phyloP scores from a whole-genome alignment of 257 asterid species.

The Penstemon davidsonii region DNA sequence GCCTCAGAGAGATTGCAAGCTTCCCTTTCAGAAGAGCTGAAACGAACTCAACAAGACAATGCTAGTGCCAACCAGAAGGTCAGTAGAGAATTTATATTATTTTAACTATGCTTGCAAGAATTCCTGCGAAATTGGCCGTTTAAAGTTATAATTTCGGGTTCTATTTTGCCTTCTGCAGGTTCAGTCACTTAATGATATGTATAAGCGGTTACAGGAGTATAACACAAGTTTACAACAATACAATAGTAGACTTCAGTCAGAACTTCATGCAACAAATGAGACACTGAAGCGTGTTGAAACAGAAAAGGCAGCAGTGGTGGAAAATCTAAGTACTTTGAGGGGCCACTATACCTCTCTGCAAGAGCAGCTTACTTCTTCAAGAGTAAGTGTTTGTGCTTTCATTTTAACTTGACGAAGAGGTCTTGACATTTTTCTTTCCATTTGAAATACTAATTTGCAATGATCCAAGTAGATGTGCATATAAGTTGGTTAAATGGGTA shows the following conservation, averaged over 20 bases:
- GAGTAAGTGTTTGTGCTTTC: slow-evolving; percentile 20
- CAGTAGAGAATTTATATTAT: slow-evolving; percentile 1
- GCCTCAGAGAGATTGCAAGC: slow-evolving; percentile 71
- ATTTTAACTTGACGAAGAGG: slow-evolving; percentile 1
- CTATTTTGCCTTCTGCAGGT: slow-evolving; percentile 51
- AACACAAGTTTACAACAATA: slow-evolving; percentile 86
- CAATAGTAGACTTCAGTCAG: slow-evolving; percentile 84
- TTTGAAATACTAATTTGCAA: not conserved
- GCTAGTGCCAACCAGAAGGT: slow-evolving; percentile 71
- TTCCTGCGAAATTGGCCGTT: not conserved
- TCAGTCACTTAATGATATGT: slow-evolving; percentile 68
- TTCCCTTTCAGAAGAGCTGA: slow-evolving; percentile 74
- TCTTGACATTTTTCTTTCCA: slow-evolving; percentile 1
- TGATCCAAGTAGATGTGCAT: no score
- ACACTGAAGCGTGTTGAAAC: slow-evolving; percentile 74
- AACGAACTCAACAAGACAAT: slow-evolving; percentile 64
- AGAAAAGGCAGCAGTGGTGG: slow-evolving; percentile 77
- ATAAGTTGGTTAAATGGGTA: no score
- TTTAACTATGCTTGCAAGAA: not conserved
- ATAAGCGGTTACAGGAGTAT: slow-evolving; percentile 79
- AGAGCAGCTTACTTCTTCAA: slow-evolving; percentile 76
- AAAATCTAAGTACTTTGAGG: slow-evolving; percentile 78
- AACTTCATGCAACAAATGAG: slow-evolving; percentile 62
- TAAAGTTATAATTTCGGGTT: not conserved
- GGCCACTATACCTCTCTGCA: slow-evolving; percentile 79